Percentiles rank a stretch among this genome's conserved stretches.
Evolutionary conservation across 2,329 filamentous ascomycete genomes (phyloP).

Genomic region (Aureobasidium sp.): DNA sequence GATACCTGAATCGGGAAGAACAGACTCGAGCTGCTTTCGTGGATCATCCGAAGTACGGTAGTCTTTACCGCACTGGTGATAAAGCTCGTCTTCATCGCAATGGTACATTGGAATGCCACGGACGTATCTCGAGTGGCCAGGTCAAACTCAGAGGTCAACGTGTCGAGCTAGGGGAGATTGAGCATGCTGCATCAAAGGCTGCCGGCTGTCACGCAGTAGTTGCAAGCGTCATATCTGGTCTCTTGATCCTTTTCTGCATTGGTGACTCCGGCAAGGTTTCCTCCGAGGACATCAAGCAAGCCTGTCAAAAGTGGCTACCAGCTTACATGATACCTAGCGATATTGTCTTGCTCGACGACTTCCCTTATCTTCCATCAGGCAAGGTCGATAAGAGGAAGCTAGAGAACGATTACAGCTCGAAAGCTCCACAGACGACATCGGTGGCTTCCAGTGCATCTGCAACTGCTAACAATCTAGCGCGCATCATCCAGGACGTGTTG

Average conservation of each 20-base stretch:
- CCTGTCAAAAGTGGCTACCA: constrained; percentile 70
- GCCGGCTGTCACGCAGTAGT: constrained; percentile 56
- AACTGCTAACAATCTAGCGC: constrained; percentile 30
- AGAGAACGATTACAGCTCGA: constrained; percentile 45
- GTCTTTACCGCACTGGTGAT: constrained; percentile 78
- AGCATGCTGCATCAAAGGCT: constrained; percentile 57
- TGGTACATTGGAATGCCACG: constrained; percentile 74
- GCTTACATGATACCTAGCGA: constrained; percentile 77
- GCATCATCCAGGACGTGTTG: constrained; percentile 22
- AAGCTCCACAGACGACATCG: constrained; percentile 36
- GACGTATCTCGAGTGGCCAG: constrained; percentile 71
- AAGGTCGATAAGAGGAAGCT: constrained; percentile 56
- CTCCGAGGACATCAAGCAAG: constrained; percentile 43
- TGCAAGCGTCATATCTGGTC: constrained; percentile 59
- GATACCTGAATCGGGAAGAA: constrained; percentile 74
- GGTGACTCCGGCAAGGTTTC: constrained; percentile 39
- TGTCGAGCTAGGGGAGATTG: constrained; percentile 64
- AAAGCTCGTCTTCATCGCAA: constrained; percentile 62
- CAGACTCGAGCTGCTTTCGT: constrained; percentile 69
- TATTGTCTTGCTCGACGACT: constrained; percentile 54
- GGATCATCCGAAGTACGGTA: constrained; percentile 54
- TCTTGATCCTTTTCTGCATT: constrained; percentile 69
- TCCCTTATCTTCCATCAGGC: constrained; percentile 74
- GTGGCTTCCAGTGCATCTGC: background rate
- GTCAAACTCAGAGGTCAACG: constrained; percentile 82